Evolutionary conservation across 768 basidiomycete genomes (phyloP), one percentile per base, ranked within the genome.

Genomic region (Pleurotus cornucopiae): DNA sequence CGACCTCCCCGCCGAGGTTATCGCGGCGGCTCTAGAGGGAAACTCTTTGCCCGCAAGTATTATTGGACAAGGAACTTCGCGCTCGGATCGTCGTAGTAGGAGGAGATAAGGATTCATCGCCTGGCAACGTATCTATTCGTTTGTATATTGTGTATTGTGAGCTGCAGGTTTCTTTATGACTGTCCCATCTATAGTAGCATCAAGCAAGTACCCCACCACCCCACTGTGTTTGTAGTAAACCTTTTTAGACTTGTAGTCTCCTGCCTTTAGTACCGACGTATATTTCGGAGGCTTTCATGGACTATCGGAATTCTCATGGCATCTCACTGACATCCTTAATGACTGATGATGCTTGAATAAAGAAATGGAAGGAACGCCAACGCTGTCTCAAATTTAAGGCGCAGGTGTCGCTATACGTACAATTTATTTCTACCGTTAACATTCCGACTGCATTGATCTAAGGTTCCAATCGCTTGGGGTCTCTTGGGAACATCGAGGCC

Each of bases 401-500:
- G 30, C 7, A 9, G 2, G 30, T 34, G 9, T 34, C 30, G 3
- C 30, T 34, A 34, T 34, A 16, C 3, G 30, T 49, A 11, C 34
- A 6, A 49, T 37, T n/a, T 34, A 34, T 23, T 30, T 34, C 39
- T 25, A 6, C 7, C 20, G 6, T 14, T 34, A 5, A 34, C 30
- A 34, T 34, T 11, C 30, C 30, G 30, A 3, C 30, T 34, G 9
- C 30, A 30, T 45, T n/a, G 6, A 20, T 46, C 74, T 71, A 98
- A 43, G 95, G 95, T 62, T 91, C 90, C 62, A 98, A 76, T 56
- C 96, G 80, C 76, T 94, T 96, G 56, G 97, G 97, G 75, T 98
- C 97, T 65, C 97, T 83, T 12, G 97, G 97, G 86, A 98, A 98
- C 66, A 98, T 67, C 21, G 90, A 90, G 21, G 93, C 94, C 49